Percentiles rank a stretch among this genome's conserved stretches.
Conservation (phyloP, 2,329 filamentous ascomycete genomes). For the Xylariomycetidae sp. region DNA sequence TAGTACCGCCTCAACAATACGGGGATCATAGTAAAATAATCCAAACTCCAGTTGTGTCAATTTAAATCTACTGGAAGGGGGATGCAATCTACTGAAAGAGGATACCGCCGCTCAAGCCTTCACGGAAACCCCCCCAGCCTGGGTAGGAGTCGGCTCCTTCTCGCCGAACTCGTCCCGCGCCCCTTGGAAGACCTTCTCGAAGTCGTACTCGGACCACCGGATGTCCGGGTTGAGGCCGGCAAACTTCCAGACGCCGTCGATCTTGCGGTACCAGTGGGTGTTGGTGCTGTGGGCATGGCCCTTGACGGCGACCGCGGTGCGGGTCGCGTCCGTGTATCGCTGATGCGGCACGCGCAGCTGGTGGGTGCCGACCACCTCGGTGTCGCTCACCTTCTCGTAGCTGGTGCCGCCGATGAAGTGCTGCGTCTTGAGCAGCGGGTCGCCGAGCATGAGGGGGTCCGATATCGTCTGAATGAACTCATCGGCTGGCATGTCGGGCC, state of each 20-base stretch:
- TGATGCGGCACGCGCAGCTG: constrained; percentile 60
- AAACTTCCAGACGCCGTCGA: constrained; percentile 59
- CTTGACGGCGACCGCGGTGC: constrained; percentile 47
- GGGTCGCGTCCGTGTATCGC: constrained; percentile 49
- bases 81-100: too few relatives aligned
- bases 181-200: constrained; percentile 48
- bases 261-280: constrained; percentile 53
- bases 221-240: constrained; percentile 52
- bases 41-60: too few relatives aligned
- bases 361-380: constrained; percentile 55
- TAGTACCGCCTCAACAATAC: too few relatives aligned
- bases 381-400: constrained; percentile 54
- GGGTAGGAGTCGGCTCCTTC: constrained; percentile 5
- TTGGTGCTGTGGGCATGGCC: constrained; percentile 57
- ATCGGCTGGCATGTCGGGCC: constrained; percentile 56
- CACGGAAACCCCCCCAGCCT: too few relatives aligned
- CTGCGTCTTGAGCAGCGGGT: constrained; percentile 58
- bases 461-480: constrained; percentile 60
- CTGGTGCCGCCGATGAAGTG: constrained; percentile 58
- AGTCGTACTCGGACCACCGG: constrained; percentile 54
- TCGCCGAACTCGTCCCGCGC: constrained; percentile 35
- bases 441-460: constrained; percentile 52
- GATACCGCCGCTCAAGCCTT: too few relatives aligned
- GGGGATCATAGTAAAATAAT: too few relatives aligned
- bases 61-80: too few relatives aligned